Conservation (phyloP, 140 eudicot species). For the Oenanthe javanica region DNA sequence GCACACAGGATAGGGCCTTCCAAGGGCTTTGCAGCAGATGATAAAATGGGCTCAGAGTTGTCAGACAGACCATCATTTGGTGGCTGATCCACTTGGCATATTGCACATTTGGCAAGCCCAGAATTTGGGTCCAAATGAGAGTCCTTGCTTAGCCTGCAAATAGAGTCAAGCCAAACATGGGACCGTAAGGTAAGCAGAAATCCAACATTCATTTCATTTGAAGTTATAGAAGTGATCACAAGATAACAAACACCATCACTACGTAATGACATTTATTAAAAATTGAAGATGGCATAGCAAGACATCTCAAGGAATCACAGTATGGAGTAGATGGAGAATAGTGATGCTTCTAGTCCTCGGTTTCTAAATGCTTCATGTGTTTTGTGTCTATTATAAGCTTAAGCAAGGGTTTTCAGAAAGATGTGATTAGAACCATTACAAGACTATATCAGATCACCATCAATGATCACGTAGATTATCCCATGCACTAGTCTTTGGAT, state of each 20-base stretch:
- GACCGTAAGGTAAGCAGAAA: neutral
- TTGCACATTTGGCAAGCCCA: constrained; percentile 40
- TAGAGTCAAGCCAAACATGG: neutral
- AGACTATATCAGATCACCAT: neutral
- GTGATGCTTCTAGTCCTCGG: neutral
- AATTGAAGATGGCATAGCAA: neutral
- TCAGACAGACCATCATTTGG: constrained; percentile 25
- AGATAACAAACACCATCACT: neutral
- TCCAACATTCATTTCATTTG: neutral
- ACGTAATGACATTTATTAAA: neutral
- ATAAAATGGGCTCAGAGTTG: constrained; percentile 29
- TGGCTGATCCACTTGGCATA: constrained; percentile 47
- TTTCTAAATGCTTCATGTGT: neutral
- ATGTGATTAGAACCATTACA: neutral
- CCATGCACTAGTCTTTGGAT: neutral
- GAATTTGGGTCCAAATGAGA: constrained; percentile 23
- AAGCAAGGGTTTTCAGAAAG: neutral
- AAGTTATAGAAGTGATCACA: neutral
- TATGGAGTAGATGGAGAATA: neutral
- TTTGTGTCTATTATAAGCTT: neutral
- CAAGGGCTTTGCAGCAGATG: constrained; percentile 40
- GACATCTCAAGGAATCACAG: neutral
- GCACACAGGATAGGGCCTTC: constrained; percentile 48
- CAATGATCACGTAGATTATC: neutral
- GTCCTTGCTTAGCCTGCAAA: constrained; percentile 43